A percentile compares a stretch with the other conserved stretches of the same genome.
phyloP scores from a whole-genome alignment of 345 rosid species.

The Boechera retrofracta region DNA sequence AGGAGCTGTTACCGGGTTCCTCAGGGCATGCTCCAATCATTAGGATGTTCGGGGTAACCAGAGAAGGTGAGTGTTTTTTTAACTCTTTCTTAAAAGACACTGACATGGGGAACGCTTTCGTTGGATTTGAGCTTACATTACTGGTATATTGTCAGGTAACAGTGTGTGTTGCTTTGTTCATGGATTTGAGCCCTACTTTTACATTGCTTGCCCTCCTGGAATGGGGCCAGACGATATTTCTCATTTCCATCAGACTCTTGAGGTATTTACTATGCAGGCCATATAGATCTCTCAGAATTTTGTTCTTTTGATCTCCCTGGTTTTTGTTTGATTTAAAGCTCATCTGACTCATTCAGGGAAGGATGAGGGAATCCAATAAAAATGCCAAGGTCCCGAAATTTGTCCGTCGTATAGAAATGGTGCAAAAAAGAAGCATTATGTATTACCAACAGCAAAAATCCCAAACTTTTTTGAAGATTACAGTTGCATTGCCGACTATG shows the following conservation, averaged over 20 bases:
- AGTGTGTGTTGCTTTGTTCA: constrained; percentile 96
- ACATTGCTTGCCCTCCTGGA: constrained; percentile 84
- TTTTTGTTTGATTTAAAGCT: constrained; percentile 10
- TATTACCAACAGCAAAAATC: constrained; percentile 85
- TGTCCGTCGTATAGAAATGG: constrained; percentile 69
- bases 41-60: constrained; percentile 87
- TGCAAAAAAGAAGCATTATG: constrained; percentile 88
- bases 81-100: neutral
- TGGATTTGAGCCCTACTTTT: constrained; percentile 98
- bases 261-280: constrained; percentile 56
- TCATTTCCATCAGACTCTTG: constrained; percentile 74
- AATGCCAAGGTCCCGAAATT: constrained; percentile 64
- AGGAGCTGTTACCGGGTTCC: constrained; percentile 62
- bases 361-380: constrained; percentile 79
- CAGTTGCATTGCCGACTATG: constrained; percentile 93
- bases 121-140: neutral
- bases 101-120: neutral
- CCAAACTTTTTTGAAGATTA: constrained; percentile 84
- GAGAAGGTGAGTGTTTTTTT: constrained; percentile 63
- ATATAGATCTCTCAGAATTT: neutral
- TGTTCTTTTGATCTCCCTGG: constrained; percentile 16
- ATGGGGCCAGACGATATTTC: constrained; percentile 96
- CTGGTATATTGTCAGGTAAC: constrained; percentile 57
- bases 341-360: constrained; percentile 55
- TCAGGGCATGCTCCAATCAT: constrained; percentile 85